Percentiles rank a stretch among this genome's conserved stretches.
These are phyloP conservation scores for Taphrina communis DNA, from an alignment of 1,139 yeast genomes.

Conservation along the genomic window DNA sequence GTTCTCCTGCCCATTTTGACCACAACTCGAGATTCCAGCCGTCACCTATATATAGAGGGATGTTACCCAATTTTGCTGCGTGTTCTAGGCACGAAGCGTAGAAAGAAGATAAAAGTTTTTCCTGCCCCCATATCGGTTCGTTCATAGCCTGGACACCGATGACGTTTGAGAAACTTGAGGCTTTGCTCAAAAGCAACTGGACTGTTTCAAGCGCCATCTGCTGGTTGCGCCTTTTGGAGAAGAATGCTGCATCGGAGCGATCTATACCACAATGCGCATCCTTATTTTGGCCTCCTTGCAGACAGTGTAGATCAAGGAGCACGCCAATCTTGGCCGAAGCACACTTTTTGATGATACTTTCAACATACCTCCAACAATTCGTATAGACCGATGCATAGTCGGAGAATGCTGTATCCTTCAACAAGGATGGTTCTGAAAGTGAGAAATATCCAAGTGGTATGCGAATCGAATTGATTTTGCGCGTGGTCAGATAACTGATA, in stretches of 20 bases:
- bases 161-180: constrained; percentile 66
- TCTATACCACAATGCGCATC: constrained; percentile 81
- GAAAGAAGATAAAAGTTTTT: constrained; percentile 58
- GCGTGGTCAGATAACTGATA: constrained; percentile 74
- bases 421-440: constrained; percentile 61
- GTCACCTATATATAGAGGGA: constrained; percentile 84
- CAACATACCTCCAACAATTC: constrained; percentile 72
- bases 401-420: constrained; percentile 68
- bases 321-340: constrained; percentile 67
- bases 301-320: constrained; percentile 81
- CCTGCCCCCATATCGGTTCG: constrained; percentile 71
- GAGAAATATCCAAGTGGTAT: constrained; percentile 94
- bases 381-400: constrained; percentile 62
- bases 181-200: constrained; percentile 67
- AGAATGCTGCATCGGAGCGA: constrained; percentile 66
- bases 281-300: constrained; percentile 91
- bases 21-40: constrained; percentile 92
- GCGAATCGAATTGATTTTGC: constrained; percentile 76
- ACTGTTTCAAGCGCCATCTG: constrained; percentile 60
- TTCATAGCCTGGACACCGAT: constrained; percentile 84
- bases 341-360: constrained; percentile 63
- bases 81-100: constrained; percentile 70
- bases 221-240: constrained; percentile 57
- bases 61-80: constrained; percentile 62
- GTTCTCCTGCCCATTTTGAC: constrained; percentile 65